Base-by-base conservation (phyloP, 2,329 filamentous ascomycete species). In the Arthroderma sp. region DNA sequence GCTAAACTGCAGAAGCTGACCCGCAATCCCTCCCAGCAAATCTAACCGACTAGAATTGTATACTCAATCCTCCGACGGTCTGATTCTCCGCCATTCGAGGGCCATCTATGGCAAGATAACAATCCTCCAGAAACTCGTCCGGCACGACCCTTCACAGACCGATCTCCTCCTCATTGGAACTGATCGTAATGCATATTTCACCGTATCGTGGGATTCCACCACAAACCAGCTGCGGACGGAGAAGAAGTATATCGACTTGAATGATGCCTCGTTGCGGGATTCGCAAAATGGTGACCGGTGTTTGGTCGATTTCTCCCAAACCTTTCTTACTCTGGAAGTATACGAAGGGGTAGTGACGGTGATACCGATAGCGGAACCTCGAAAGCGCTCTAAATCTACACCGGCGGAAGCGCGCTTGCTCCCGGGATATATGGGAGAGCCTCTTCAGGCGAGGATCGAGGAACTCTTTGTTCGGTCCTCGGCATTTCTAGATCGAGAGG, bases 151-250 rank as follows among this genome's bases (percentile, higher is more conserved):
- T 4, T 80, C 81, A 29, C 65, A 72, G 4, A 85, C 80, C 40
- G 87, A 96, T 54, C 78, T 95, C 49, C 76, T 98, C 49, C 94
- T 98, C 59, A 75, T 98, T 46, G 89, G 87, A 41, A 98, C 91
- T 39, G 83, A 94, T 59, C 79, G 83, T 45, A 83, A 85, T 54
- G 81, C 87, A 56, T 96, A 94, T 66, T 94, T 96, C 62, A 94
- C 86, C 1, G 64, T 94, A 15, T 79, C 74, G 10, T 98, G 91
- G 88, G 80, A 95, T 54, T 57, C 72, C 0, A 63, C 74, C 1
- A 64, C 57, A 27, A 70, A 68, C 15, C 64, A 72, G 44, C 61
- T 80, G 9, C 65, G 65, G 33, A 81, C 77, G 3, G 59, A 78
- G 52, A 72, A 76, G 61, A 72, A 68, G 48, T 77, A 73, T 60